Conservation (phyloP, 1,284 basidiomycete species). For the Mycosarcoma maydis region DNA sequence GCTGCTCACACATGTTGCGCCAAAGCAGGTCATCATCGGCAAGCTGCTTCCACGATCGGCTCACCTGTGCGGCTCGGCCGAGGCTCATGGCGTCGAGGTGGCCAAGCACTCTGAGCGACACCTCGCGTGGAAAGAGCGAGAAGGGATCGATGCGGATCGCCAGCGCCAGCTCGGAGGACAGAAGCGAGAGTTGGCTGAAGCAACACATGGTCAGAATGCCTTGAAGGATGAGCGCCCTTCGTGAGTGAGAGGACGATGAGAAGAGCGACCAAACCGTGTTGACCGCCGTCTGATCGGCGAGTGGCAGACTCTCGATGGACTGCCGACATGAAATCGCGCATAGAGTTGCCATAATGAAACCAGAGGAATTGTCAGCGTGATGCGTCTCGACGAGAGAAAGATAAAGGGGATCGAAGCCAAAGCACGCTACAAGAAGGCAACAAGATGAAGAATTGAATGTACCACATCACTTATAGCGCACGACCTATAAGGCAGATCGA, state of each 20-base stretch:
- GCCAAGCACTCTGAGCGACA: constrained; percentile 86
- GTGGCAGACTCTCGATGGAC: constrained; percentile 91
- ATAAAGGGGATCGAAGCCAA: background rate
- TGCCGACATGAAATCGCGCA: constrained; percentile 65
- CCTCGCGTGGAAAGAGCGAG: constrained; percentile 86
- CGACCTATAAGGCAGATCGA: constrained; percentile 52
- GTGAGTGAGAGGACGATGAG: constrained; percentile 88
- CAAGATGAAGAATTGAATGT: constrained; percentile 22
- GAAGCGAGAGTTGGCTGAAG: constrained; percentile 96
- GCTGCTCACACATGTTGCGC: constrained; percentile 97
- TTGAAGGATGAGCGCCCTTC: constrained; percentile 91
- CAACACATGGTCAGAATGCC: constrained; percentile 99
- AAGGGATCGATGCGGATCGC: constrained; percentile 93
- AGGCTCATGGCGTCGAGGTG: constrained; percentile 95
- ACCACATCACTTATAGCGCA: constrained; percentile 58
- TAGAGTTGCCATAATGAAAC: background rate
- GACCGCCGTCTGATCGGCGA: constrained; percentile 86
- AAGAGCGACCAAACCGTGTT: constrained; percentile 97
- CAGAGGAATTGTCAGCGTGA: constrained; percentile 12
- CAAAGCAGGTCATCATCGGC: constrained; percentile 97
- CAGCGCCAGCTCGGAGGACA: constrained; percentile 87
- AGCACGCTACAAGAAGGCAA: constrained; percentile 1
- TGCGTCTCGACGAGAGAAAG: constrained; percentile 7
- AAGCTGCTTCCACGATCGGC: constrained; percentile 82
- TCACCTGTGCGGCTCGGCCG: constrained; percentile 94